phyloP scores from a whole-genome alignment of 306 rosid species.

The Pachyrhizus erosus region DNA sequence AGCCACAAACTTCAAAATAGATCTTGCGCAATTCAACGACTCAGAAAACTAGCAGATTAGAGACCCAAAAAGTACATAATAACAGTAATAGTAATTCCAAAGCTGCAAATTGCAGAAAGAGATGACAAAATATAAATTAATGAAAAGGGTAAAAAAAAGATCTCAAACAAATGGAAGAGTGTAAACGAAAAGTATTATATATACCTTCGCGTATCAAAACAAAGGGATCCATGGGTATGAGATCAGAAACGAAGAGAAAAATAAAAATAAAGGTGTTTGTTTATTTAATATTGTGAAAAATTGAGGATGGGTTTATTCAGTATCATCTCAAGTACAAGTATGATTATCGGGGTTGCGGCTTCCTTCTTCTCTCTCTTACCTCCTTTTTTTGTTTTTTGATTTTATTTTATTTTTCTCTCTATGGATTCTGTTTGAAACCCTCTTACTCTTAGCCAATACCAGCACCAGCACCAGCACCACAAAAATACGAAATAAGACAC shows the following conservation, averaged over 20 bases:
- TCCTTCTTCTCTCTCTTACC: conserved; percentile 1
- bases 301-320: neutral
- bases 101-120: neutral
- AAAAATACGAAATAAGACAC: conserved; percentile 57
- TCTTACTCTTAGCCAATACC: conserved; percentile 50
- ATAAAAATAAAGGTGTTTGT: conserved; percentile 24
- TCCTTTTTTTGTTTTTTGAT: neutral
- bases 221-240: conserved; percentile 75
- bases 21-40: conserved; percentile 61
- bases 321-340: neutral
- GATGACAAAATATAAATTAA: neutral
- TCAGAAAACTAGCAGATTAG: neutral
- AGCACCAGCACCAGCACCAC: conserved; percentile 60
- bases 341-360: neutral
- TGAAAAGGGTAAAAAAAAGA: conserved; percentile 44
- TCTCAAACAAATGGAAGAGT: conserved; percentile 42
- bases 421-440: conserved; percentile 55
- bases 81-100: neutral
- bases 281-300: neutral
- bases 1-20: conserved; percentile 42
- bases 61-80: neutral
- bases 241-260: conserved; percentile 37
- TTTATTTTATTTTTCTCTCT: neutral
- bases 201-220: conserved; percentile 89
- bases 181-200: neutral